phyloP scores from a whole-genome alignment of 371 early-diverging fungal species.

The Apophysomyces elegans region DNA sequence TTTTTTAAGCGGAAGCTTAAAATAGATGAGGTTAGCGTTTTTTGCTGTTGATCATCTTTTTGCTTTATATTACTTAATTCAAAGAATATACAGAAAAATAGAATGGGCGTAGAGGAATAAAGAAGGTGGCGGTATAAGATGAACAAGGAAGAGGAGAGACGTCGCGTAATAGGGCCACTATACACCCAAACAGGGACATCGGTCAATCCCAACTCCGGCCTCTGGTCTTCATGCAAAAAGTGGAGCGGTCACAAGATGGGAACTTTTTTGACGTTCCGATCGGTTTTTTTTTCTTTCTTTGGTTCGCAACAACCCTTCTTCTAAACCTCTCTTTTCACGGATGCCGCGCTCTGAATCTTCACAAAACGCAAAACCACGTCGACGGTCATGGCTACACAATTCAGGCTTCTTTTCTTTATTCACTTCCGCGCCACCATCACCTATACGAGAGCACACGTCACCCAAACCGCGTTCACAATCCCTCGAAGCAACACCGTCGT shows the following conservation, averaged over 20 bases:
- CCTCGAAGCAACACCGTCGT: slow-evolving; percentile 9
- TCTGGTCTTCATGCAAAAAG: neutral
- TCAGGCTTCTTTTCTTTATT: slow-evolving; percentile 8
- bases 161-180: neutral
- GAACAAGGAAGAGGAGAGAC: neutral
- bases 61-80: neutral
- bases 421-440: slow-evolving; percentile 12
- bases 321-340: neutral
- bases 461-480: slow-evolving; percentile 12
- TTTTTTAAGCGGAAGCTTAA: slow-evolving; percentile 11
- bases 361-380: slow-evolving; percentile 9
- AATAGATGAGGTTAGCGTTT: neutral
- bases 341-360: slow-evolving; percentile 11
- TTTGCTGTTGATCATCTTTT: neutral
- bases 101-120: neutral
- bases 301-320: slow-evolving; percentile 2
- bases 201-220: neutral
- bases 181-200: neutral
- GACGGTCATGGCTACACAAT: slow-evolving; percentile 17
- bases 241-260: neutral
- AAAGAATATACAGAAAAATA: neutral
- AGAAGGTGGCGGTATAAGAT: neutral
- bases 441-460: slow-evolving; percentile 11
- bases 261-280: slow-evolving; percentile 7
- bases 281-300: slow-evolving; percentile 6